phyloP scores from a whole-genome alignment of 441 rosid genomes.

The Mallotus japonicus region DNA sequence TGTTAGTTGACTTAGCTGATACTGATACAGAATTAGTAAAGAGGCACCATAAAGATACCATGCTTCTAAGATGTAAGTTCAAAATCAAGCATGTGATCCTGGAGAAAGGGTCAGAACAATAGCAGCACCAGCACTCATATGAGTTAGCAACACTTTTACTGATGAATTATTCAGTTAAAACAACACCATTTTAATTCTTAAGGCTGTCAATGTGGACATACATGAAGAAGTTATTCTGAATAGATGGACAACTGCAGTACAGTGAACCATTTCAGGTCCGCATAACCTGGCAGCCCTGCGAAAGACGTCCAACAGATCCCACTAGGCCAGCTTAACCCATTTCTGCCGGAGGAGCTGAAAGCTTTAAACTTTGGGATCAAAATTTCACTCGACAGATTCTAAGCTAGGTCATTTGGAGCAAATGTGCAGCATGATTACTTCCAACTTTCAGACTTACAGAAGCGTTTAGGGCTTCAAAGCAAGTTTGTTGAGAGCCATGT shows the following conservation, averaged over 20 bases:
- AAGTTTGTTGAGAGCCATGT: constrained; percentile 61
- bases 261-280: background rate
- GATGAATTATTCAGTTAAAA: background rate
- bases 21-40: background rate
- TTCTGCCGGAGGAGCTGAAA: background rate
- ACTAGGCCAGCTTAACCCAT: background rate
- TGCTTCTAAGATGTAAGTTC: background rate
- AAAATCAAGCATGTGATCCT: background rate
- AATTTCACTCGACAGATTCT: background rate
- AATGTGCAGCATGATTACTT: background rate
- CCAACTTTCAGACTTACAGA: background rate
- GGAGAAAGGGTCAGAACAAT: background rate
- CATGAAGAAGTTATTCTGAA: background rate
- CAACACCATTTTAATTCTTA: background rate
- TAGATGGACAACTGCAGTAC: background rate
- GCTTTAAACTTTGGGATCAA: background rate
- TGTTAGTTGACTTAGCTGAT: background rate
- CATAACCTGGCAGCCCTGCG: background rate
- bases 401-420: background rate
- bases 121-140: background rate
- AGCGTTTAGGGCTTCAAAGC: constrained; percentile 41
- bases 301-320: background rate
- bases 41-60: background rate
- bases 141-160: background rate
- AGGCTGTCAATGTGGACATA: background rate